These are phyloP conservation scores for Ogataea ramenticola DNA, from an alignment of 805 yeast species.

Conservation along the genomic window DNA sequence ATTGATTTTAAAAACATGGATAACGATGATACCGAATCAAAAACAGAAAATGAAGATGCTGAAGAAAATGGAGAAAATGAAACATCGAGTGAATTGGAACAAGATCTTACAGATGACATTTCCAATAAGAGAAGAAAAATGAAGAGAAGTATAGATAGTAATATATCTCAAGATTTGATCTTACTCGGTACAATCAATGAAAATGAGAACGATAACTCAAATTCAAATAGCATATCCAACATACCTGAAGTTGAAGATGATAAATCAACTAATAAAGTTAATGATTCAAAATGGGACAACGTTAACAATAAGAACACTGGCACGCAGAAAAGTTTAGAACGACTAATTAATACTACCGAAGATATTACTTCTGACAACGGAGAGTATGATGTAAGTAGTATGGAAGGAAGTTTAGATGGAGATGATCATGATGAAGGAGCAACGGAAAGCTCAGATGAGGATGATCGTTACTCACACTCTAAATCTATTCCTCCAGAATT, in stretches of 20 bases:
- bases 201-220: too few relatives aligned
- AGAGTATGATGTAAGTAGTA: background rate
- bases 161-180: background rate
- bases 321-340: too few relatives aligned
- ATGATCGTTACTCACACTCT: slow-evolving; percentile 13
- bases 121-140: background rate
- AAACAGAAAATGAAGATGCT: background rate
- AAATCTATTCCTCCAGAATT: slow-evolving; percentile 43
- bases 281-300: too few relatives aligned
- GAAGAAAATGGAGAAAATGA: background rate
- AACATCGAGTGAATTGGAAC: background rate
- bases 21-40: too few relatives aligned
- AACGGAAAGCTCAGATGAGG: slow-evolving; percentile 6
- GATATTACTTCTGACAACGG: background rate
- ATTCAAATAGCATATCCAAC: too few relatives aligned
- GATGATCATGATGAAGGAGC: slow-evolving; percentile 17
- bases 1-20: background rate
- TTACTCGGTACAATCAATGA: background rate
- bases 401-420: slow-evolving; percentile 1
- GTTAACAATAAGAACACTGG: too few relatives aligned
- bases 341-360: too few relatives aligned
- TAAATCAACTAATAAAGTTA: too few relatives aligned
- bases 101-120: background rate
- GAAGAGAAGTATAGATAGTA: background rate
- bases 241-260: too few relatives aligned